Evolutionary conservation across 176 grass and related monocot species (phyloP).

Genomic region (Alopecurus myosuroides): DNA sequence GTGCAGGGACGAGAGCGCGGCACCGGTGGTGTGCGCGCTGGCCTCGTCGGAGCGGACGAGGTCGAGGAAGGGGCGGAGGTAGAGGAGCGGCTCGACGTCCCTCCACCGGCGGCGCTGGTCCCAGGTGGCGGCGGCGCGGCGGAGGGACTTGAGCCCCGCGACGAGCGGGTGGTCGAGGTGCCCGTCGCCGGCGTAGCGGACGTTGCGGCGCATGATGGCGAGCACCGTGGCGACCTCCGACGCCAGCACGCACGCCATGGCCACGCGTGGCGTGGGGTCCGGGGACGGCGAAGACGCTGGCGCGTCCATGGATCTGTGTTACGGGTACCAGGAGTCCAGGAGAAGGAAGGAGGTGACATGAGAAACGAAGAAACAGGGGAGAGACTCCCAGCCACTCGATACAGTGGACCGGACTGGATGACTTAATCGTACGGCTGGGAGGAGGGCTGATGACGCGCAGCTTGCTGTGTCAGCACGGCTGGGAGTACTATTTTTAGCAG

Average conservation of each 20-base stretch:
- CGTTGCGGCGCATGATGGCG: constrained; percentile 81
- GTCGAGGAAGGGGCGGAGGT: constrained; percentile 69
- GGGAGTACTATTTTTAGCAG: too few relatives aligned
- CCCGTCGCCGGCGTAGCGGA: constrained; percentile 44
- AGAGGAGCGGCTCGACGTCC: constrained; percentile 48
- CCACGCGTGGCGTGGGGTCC: neutral
- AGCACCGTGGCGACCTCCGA: constrained; percentile 72
- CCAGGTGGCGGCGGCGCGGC: constrained; percentile 54
- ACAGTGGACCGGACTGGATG: too few relatives aligned
- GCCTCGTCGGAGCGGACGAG: constrained; percentile 75
- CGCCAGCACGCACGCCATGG: constrained; percentile 61
- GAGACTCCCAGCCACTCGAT: too few relatives aligned
- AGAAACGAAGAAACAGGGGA: too few relatives aligned
- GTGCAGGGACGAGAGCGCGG: neutral
- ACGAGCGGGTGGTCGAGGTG: constrained; percentile 53
- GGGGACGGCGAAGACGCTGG: neutral
- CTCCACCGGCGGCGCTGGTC: constrained; percentile 7
- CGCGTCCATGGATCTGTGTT: neutral
- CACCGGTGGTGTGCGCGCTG: constrained; percentile 56
- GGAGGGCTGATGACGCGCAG: too few relatives aligned
- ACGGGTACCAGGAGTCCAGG: too few relatives aligned
- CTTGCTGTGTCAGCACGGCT: too few relatives aligned
- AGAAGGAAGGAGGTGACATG: too few relatives aligned
- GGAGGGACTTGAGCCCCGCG: constrained; percentile 61
- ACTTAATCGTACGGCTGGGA: too few relatives aligned